Evolutionary conservation across 2,329 filamentous ascomycete species (phyloP).

Genomic region (Proliferodiscus dingleyae): DNA sequence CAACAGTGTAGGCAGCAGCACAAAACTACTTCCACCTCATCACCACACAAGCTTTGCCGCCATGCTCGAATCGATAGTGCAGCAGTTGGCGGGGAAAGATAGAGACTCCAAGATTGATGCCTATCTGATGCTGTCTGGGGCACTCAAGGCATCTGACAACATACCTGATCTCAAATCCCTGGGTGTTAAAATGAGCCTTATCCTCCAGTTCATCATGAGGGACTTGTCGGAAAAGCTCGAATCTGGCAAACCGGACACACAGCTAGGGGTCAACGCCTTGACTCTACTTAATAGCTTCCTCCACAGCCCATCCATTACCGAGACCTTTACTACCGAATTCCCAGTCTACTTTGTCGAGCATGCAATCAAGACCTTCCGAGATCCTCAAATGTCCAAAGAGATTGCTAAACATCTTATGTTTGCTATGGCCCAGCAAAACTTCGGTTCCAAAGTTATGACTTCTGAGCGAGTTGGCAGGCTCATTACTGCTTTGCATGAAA

Average conservation of each 20-base stretch:
- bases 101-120: conserved; percentile 74
- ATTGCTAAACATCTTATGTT: conserved; percentile 76
- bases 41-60: conserved; percentile 58
- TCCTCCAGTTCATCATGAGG: conserved; percentile 78
- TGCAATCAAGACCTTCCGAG: conserved; percentile 67
- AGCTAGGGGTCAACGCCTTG: conserved; percentile 71
- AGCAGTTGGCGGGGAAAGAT: conserved; percentile 73
- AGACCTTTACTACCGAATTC: conserved; percentile 72
- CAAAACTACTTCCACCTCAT: conserved; percentile 22
- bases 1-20: conserved; percentile 7
- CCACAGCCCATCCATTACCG: conserved; percentile 65
- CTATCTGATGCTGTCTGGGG: conserved; percentile 73
- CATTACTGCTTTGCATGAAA: conserved; percentile 63
- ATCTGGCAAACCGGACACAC: conserved; percentile 55
- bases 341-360: conserved; percentile 76
- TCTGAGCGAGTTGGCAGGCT: conserved; percentile 64
- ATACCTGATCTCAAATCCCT: conserved; percentile 71
- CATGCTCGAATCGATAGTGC: conserved; percentile 81
- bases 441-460: conserved; percentile 70
- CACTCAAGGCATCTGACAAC: conserved; percentile 76
- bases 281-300: conserved; percentile 74
- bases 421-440: conserved; percentile 74
- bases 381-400: conserved; percentile 66
- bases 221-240: conserved; percentile 64
- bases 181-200: conserved; percentile 67